Evolutionary conservation across 352 stramenopile species (phyloP).

Genomic region (Sclerospora graminicola): DNA sequence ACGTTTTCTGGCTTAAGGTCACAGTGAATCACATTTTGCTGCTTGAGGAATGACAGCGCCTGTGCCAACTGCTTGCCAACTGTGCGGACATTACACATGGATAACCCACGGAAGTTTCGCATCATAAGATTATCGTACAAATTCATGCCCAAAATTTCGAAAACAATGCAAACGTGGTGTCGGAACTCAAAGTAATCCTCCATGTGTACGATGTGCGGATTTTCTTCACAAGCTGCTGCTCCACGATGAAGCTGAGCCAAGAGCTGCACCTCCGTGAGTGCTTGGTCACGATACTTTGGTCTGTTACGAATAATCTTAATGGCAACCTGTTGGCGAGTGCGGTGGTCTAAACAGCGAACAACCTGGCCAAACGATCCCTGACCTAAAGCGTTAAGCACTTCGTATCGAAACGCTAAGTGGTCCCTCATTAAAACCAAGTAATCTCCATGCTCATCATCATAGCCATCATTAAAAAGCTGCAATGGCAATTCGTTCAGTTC

Average conservation of each 20-base stretch:
- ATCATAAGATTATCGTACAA: slow-evolving; percentile 95
- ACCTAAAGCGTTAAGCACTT: slow-evolving; percentile 91
- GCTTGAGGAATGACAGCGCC: slow-evolving; percentile 64
- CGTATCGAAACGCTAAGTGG: slow-evolving; percentile 90
- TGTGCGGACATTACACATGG: slow-evolving; percentile 79
- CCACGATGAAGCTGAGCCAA: slow-evolving; percentile 47
- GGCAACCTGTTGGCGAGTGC: slow-evolving; percentile 81
- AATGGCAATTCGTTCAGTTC: slow-evolving; percentile 7
- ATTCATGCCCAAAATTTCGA: slow-evolving; percentile 93
- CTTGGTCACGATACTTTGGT: slow-evolving; percentile 92
- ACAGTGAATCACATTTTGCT: slow-evolving; percentile 91
- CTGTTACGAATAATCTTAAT: slow-evolving; percentile 99
- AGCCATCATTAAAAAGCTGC: slow-evolving; percentile 86
- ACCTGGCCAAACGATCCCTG: slow-evolving; percentile 98
- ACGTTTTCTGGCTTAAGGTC: slow-evolving; percentile 99
- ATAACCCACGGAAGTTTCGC: slow-evolving; percentile 92
- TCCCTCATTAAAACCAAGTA: slow-evolving; percentile 93
- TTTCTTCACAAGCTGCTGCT: slow-evolving; percentile 12
- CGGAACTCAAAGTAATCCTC: slow-evolving; percentile 90
- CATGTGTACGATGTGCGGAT: slow-evolving; percentile 84
- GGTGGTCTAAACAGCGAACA: slow-evolving; percentile 87
- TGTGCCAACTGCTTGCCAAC: slow-evolving; percentile 86
- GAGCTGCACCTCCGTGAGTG: slow-evolving; percentile 93
- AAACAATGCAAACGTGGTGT: slow-evolving; percentile 93
- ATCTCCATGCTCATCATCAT: slow-evolving; percentile 95